A percentile compares a stretch with the other conserved stretches of the same genome.
Conservation (phyloP, 1,284 basidiomycete genomes). For the Leccinum glutinopallens region DNA sequence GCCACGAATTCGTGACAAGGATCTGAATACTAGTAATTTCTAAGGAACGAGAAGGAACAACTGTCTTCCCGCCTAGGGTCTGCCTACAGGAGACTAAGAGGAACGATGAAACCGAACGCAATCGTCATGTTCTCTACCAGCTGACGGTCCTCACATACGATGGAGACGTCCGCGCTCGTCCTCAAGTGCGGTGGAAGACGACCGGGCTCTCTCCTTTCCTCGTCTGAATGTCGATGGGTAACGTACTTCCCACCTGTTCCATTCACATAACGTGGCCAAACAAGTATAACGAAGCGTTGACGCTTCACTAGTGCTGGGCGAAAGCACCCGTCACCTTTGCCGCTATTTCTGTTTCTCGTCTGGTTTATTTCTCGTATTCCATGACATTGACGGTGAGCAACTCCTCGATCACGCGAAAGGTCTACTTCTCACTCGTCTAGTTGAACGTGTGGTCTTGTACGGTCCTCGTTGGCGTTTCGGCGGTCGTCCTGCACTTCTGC, state of each 20-base stretch:
- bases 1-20: too few relatives aligned
- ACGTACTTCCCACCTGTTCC: conserved; percentile 37
- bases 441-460: conserved; percentile 90
- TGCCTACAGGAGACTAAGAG: too few relatives aligned
- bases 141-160: conserved; percentile 14
- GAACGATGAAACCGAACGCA: background rate
- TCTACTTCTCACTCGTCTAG: conserved; percentile 39
- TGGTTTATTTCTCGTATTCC: conserved; percentile 77
- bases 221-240: conserved; percentile 84
- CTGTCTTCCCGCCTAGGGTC: too few relatives aligned
- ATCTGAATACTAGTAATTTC: too few relatives aligned
- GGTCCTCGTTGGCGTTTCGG: conserved; percentile 60
- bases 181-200: conserved; percentile 39
- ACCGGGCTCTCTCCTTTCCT: conserved; percentile 62
- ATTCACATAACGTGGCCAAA: conserved; percentile 12
- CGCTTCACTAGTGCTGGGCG: conserved; percentile 66
- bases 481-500: conserved; percentile 77
- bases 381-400: conserved; percentile 78
- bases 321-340: conserved; percentile 74
- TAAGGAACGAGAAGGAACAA: too few relatives aligned
- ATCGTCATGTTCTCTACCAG: background rate
- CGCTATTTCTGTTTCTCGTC: conserved; percentile 54
- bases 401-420: conserved; percentile 1
- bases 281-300: conserved; percentile 59
- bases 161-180: conserved; percentile 25